Conservation (phyloP, 2,329 filamentous ascomycete genomes). For the Verruconis gallopava region DNA sequence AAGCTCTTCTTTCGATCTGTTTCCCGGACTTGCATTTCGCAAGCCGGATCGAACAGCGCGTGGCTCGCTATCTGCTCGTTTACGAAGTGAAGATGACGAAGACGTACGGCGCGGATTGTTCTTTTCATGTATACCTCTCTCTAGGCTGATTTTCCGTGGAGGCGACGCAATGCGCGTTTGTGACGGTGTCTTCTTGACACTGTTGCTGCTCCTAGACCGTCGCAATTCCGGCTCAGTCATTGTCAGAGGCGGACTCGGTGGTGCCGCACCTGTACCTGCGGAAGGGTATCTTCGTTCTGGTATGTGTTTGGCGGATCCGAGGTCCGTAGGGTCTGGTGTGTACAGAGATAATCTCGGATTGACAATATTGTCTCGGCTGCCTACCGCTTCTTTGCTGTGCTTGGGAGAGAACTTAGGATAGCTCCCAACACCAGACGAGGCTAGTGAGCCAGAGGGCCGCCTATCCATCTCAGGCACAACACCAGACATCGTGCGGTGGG, state of each 20-base stretch:
- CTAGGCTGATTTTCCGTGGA: conserved; percentile 4
- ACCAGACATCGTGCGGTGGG: conserved; percentile 21
- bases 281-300: conserved; percentile 13
- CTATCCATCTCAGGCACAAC: conserved; percentile 36
- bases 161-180: conserved; percentile 6
- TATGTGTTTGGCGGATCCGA: conserved; percentile 21
- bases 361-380: conserved; percentile 35
- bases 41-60: background rate
- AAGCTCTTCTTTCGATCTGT: background rate
- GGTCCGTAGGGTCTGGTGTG: conserved; percentile 31
- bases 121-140: conserved; percentile 1
- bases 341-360: conserved; percentile 21
- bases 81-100: conserved; percentile 6
- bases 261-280: conserved; percentile 23
- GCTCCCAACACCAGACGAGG: conserved; percentile 37
- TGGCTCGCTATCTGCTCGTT: background rate
- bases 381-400: conserved; percentile 77
- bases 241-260: conserved; percentile 36
- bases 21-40: background rate
- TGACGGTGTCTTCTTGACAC: conserved; percentile 17
- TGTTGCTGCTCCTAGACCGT: conserved; percentile 31
- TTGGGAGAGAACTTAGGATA: conserved; percentile 83
- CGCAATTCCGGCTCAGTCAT: conserved; percentile 30
- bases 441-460: conserved; percentile 23
- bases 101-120: background rate